phyloP scores from a whole-genome alignment of 345 rosid genomes.

The Durio zibethinus region DNA sequence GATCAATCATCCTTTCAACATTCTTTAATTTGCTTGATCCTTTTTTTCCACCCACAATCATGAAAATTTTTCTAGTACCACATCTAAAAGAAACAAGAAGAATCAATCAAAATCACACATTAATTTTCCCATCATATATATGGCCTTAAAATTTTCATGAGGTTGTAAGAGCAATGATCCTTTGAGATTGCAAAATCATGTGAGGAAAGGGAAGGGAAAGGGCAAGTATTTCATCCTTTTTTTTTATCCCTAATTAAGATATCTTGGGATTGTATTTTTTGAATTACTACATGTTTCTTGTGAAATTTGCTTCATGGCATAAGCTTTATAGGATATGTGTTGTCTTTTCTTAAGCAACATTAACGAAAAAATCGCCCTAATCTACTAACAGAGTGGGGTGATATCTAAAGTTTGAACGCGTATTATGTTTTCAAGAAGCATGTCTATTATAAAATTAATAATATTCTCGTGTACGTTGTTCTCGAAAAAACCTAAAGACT shows the following conservation, averaged over 20 bases:
- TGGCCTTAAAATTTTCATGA: too few species aligned
- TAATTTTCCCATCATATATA: not conserved
- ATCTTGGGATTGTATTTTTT: slow-evolving; percentile 16
- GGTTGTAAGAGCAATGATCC: too few species aligned
- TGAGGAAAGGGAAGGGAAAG: not conserved
- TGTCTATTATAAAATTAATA: not conserved
- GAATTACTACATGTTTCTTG: not conserved
- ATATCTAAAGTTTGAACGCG: slow-evolving; percentile 4
- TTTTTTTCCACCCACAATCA: not conserved
- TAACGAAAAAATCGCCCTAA: slow-evolving; percentile 1
- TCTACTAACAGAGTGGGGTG: slow-evolving; percentile 6
- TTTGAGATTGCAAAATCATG: not conserved
- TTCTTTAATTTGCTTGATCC: not conserved
- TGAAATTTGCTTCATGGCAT: not conserved
- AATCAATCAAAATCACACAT: not conserved
- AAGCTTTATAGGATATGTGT: not conserved
- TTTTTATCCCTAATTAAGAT: not conserved
- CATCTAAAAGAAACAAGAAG: not conserved
- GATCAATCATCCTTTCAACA: not conserved
- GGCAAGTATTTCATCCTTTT: not conserved
- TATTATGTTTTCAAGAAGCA: slow-evolving; percentile 21
- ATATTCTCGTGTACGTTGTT: not conserved
- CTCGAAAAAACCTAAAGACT: not conserved
- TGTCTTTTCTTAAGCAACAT: slow-evolving; percentile 12
- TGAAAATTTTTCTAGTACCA: not conserved